Conservation (phyloP, 2,329 filamentous ascomycete species). For the Paraphoma sp. region DNA sequence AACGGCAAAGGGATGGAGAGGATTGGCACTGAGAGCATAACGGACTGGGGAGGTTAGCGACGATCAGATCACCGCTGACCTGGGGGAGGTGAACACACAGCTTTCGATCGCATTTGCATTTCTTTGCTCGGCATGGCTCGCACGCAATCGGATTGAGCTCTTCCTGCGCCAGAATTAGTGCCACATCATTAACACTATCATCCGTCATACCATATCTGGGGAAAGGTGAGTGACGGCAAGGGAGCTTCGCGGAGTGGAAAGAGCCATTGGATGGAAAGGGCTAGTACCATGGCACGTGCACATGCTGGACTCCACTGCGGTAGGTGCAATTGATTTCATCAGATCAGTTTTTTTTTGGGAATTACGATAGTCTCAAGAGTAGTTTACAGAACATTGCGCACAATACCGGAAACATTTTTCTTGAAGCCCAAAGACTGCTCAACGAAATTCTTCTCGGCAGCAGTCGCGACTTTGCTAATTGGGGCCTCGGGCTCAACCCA, state of each 20-base stretch:
- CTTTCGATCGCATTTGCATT: conserved; percentile 36
- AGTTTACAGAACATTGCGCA: neutral
- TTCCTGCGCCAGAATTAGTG: neutral
- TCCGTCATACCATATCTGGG: neutral
- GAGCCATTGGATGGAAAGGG: neutral
- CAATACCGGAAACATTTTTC: neutral
- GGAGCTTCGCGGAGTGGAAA: too few species aligned
- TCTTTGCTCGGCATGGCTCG: conserved; percentile 34
- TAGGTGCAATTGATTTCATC: too few species aligned
- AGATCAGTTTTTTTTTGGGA: too few species aligned
- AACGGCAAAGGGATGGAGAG: conserved; percentile 21
- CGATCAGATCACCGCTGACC: neutral
- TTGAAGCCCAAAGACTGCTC: neutral
- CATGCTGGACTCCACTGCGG: too few species aligned
- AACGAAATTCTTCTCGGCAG: neutral
- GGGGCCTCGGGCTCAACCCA: neutral
- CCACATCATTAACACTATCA: neutral
- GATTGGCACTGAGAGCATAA: conserved; percentile 30
- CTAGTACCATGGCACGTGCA: neutral
- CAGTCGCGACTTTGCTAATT: neutral
- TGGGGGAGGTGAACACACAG: conserved; percentile 12
- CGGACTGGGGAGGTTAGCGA: conserved; percentile 18
- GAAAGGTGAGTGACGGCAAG: too few species aligned
- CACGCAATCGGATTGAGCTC: conserved; percentile 31
- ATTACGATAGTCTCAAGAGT: too few species aligned